Evolutionary conservation across 2,329 filamentous ascomycete genomes (phyloP), one percentile per base, ranked within the genome.

Genomic region (Cordyceps pruinosa): DNA sequence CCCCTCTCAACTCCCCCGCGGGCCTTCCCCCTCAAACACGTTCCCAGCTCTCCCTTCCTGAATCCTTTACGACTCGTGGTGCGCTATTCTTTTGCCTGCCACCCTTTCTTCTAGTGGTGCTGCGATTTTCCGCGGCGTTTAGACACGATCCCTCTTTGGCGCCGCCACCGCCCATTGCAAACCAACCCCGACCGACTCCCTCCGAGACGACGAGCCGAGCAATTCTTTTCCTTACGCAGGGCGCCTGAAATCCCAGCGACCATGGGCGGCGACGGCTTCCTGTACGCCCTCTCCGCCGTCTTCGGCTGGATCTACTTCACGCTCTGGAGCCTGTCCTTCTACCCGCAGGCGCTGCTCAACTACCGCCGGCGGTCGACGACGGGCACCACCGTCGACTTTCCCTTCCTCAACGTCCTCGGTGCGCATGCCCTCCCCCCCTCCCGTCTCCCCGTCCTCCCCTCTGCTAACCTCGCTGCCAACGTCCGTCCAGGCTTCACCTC

Each of bases 301-400:
- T 82, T 89, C 64, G 88, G 88, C 70, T 91, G 88, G 87, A 73
- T 86, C 67, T 92, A 92, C 72, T 86, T 83, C 61, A 62, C 85
- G 49, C 84, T 82, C 71, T 94, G 93, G 93, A 93, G 89, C 13
- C 74, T 86, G 17, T 96, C 90, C 17, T 97, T 97, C 75, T 97
- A 97, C 70, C 92, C 93, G 1, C 94, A 97, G 69, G 84, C 88
- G 7, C 73, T 95, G 60, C 81, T 90, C 61, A 97, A 97, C 77
- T 87, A 80, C 70, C 77, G 77, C 30, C 86, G 90, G 55, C 83
- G 83, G 58, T 88, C 89, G 9, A 97, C 92, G 5, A 80, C 83
- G 21, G 94, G 94, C 41, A 86, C 93, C 5, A 89, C 90, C 1
- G 86, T 96, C 62, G 92, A 97, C 70, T 97, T 95, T 66, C 90